Base-by-base conservation (phyloP, 257 asterid genomes). In the Linaria vulgaris region DNA sequence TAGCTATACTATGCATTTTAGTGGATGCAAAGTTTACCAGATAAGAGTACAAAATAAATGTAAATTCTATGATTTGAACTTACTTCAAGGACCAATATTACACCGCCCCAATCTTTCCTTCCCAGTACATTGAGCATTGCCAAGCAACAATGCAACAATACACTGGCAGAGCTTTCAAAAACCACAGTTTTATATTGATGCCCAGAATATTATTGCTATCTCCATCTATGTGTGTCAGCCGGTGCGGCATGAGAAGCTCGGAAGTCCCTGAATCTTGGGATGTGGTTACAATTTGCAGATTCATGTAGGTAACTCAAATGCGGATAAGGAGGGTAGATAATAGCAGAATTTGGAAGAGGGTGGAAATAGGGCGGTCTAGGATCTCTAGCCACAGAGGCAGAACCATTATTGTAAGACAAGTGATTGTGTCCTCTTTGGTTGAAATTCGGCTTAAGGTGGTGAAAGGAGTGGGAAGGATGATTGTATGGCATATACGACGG, bases 181-280 rank as follows among this genome's bases (percentile, higher is more conserved):
- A 19, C 19, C 19, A 19, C 41, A 8, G 19, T 22, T 27, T 20
- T 16, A 61, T 9, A 48, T 34, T 7, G 41, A 34, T 34, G 19
- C 12, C 47, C 15, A 56, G 22, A 14, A 56, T 2, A 6, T 6
- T 30, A 3, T 6, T 30, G 37, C 30, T 43, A 70, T 58, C 68
- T 67, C 62, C 71, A 10, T 46, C 61, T 37, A 24, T 20, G 39
- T 1, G 51, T 41, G 38, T 67, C 61, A 48, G 56, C 14, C 22
- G 66, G 60, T 43, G 59, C 22, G 3, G 48, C 21, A 51, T 38
- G 13, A 38, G 31, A 37, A 21, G 71, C 24, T 16, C 44, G 69
- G 55, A 43, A 20, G 58, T 59, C 62, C 66, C 46, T 31, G 54
- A 31, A 37, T 31, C 69, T 72, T 19, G 80, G 71, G 66, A 50